Evolutionary conservation across 2,329 filamentous ascomycete genomes (phyloP).

Genomic region (Hymenoscyphus infarciens): DNA sequence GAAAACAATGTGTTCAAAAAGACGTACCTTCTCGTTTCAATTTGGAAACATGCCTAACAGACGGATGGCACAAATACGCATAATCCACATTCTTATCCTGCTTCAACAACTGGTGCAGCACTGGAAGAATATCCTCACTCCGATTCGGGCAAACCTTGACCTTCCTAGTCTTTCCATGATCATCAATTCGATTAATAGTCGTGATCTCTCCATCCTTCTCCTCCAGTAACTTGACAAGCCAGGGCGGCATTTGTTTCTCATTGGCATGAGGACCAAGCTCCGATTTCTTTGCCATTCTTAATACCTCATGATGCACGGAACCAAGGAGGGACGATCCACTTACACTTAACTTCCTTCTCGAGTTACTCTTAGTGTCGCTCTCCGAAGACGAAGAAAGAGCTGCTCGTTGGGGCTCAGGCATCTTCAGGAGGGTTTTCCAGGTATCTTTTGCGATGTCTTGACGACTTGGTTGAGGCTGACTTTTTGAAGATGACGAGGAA

Average conservation of each 20-base stretch:
- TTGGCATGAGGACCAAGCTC: conserved; percentile 70
- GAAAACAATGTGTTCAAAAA: neutral
- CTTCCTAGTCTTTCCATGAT: conserved; percentile 42
- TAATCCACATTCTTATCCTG: conserved; percentile 61
- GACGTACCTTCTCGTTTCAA: conserved; percentile 65
- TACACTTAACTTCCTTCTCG: conserved; percentile 35
- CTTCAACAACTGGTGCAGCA: conserved; percentile 60
- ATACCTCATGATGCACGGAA: conserved; percentile 16
- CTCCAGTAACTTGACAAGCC: conserved; percentile 57
- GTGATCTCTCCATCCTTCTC: conserved; percentile 53
- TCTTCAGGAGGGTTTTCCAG: conserved; percentile 36
- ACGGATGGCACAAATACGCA: conserved; percentile 76
- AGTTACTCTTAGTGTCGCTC: conserved; percentile 6
- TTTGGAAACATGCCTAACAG: conserved; percentile 77
- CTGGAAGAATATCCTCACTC: conserved; percentile 53
- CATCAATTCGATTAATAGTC: conserved; percentile 47
- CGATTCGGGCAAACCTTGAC: conserved; percentile 46
- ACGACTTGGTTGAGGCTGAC: conserved; percentile 14
- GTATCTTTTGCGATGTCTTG: conserved; percentile 27
- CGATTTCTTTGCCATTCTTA: conserved; percentile 38
- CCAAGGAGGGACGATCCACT: conserved; percentile 18
- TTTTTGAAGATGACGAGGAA: conserved; percentile 6
- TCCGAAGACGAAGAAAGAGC: conserved; percentile 4
- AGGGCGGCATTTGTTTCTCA: conserved; percentile 71
- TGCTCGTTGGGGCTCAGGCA: conserved; percentile 26